Conservation (phyloP, 805 yeast genomes). For the Metschnikowia vanudenii region DNA sequence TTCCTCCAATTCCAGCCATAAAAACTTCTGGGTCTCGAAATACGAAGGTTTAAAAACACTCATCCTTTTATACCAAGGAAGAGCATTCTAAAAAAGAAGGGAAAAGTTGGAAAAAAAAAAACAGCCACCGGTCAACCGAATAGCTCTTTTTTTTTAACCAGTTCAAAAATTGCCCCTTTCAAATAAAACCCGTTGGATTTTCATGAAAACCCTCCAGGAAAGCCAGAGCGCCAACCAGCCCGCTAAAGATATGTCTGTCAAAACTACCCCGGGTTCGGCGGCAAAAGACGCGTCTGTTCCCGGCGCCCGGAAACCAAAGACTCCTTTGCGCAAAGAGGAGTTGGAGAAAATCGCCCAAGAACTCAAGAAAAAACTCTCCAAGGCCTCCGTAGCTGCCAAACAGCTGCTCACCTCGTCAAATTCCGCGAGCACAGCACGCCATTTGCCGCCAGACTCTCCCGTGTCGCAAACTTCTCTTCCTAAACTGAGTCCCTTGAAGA, state of each 20-base stretch:
- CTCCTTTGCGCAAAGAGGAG: constrained; percentile 44
- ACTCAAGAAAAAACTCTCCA: constrained; percentile 40
- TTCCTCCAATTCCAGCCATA: no score
- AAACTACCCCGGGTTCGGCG: constrained; percentile 13
- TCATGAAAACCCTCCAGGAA: constrained; percentile 28
- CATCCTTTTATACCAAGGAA: no score
- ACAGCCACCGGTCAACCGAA: no score
- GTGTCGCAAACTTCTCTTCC: constrained; percentile 18
- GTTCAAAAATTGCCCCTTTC: not conserved
- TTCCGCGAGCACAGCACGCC: constrained; percentile 17
- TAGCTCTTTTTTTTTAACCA: no score
- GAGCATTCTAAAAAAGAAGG: no score
- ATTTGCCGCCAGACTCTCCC: constrained; percentile 23
- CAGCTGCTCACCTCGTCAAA: constrained; percentile 27
- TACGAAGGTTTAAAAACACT: no score
- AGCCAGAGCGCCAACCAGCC: constrained; percentile 20
- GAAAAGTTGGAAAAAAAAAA: no score
- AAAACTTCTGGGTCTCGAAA: no score
- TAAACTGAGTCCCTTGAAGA: constrained; percentile 32
- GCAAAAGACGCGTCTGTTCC: constrained; percentile 10
- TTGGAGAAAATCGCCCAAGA: constrained; percentile 44
- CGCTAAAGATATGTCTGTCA: constrained; percentile 16
- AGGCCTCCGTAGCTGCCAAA: constrained; percentile 46
- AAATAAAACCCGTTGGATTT: not conserved
- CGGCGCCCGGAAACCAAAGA: constrained; percentile 24